Evolutionary conservation across 225 moss, liverwort and hornwort species (phyloP), one percentile per base, ranked within the genome.

Genomic region (Physcomitrellopsis africana): DNA sequence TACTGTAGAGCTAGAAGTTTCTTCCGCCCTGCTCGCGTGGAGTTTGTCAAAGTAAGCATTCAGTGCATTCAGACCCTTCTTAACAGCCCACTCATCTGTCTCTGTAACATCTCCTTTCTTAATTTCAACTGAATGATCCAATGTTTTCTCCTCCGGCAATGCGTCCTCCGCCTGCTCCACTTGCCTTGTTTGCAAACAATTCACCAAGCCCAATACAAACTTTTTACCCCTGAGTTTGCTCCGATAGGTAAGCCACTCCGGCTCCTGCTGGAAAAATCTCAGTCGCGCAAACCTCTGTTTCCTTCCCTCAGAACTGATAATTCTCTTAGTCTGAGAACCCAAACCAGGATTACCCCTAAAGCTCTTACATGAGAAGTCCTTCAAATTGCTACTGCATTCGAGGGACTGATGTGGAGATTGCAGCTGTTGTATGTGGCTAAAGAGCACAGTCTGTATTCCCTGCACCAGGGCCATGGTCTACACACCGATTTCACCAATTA

Each of bases 21-120:
- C 82, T 73, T 87, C 84, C 71, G 69, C 78, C 70, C 67, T 75
- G 55, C 67, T 79, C 6, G 90, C 90, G 76, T 86, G 76, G n/a
- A 96, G 92, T 75, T 94, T 96, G 26, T 94, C 81, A 63, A 96
- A 96, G 82, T 96, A 96, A 24, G 92, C 91, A 80, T 96, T 88
- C 72, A 94, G 72, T 44, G 96, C 86, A 81, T 61, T 88, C 66
- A 96, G 86, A 66, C 92, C 90, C 65, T 63, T 89, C 68, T 87
- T 83, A 42, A 78, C 81, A 42, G 82, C 85, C 78, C 77, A 66
- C 19, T 75, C 85, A 62, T 88, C 81, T 16, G 76, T 71, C 44
- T 69, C 76, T 62, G 57, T 52, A 45, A 42, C 49, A 71, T 80
- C 81, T 70, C 51, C 70, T 5, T 37, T 37, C 80, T 67, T 68